These are phyloP conservation scores for Cucurbita argyrosperma DNA, from an alignment of 306 rosid species.

Conservation along the genomic window DNA sequence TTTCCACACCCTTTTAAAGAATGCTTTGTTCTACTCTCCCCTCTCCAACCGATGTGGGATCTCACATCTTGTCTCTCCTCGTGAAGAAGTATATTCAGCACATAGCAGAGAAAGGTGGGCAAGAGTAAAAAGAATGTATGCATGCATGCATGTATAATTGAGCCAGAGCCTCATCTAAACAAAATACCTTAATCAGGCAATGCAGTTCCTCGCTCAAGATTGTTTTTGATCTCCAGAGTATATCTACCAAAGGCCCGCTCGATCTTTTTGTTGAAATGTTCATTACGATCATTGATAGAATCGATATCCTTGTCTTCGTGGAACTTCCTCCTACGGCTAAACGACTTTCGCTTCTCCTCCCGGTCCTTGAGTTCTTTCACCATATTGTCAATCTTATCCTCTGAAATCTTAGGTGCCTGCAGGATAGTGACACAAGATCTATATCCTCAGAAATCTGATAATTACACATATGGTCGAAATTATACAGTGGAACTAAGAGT, in stretches of 20 bases:
- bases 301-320: conserved; percentile 95
- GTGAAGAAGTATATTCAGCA: background rate
- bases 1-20: too few relatives aligned
- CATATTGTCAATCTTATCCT: conserved; percentile 83
- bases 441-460: background rate
- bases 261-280: conserved; percentile 95
- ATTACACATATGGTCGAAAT: background rate
- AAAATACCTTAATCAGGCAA: conserved; percentile 54
- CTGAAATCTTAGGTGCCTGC: conserved; percentile 67
- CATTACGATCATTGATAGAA: conserved; percentile 92
- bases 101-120: background rate
- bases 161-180: background rate
- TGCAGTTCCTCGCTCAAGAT: conserved; percentile 98
- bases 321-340: conserved; percentile 81
- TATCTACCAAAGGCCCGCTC: conserved; percentile 96
- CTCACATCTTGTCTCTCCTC: too few relatives aligned
- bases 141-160: background rate
- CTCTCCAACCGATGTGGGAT: too few relatives aligned
- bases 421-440: conserved; percentile 10
- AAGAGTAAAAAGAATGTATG: background rate
- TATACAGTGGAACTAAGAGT: conserved; percentile 3
- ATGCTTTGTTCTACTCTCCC: too few relatives aligned
- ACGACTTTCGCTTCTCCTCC: conserved; percentile 61
- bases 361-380: conserved; percentile 82
- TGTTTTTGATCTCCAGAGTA: conserved; percentile 95